Evolutionary conservation across 768 basidiomycete species (phyloP).

Genomic region (Pleurotus sapidus): DNA sequence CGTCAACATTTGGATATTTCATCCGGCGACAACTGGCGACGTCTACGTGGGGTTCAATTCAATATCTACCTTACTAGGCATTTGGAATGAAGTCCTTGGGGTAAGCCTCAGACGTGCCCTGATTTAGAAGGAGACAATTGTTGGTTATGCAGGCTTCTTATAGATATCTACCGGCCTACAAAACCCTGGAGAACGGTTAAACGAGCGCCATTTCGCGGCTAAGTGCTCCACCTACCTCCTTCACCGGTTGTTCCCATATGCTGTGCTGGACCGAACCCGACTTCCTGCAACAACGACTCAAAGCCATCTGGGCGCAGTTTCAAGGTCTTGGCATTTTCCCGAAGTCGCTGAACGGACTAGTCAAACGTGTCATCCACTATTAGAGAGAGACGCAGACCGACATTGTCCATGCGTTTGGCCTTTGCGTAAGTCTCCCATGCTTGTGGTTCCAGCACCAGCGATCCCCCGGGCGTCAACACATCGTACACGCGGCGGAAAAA

Average conservation of each 20-base stretch:
- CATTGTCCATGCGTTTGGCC: conserved; percentile 66
- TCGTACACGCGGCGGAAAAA: conserved; percentile 67
- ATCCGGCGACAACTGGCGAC: too few species aligned
- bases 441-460: conserved; percentile 81
- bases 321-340: conserved; percentile 56
- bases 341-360: conserved; percentile 38
- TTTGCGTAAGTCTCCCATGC: conserved; percentile 83
- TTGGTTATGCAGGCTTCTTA: conserved; percentile 27
- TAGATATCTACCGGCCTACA: conserved; percentile 64
- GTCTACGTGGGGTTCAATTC: too few species aligned
- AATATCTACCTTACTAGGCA: too few species aligned
- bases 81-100: too few species aligned
- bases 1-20: too few species aligned
- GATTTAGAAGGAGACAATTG: too few species aligned
- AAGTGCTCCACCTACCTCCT: conserved; percentile 46
- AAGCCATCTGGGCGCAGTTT: conserved; percentile 66
- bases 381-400: conserved; percentile 15
- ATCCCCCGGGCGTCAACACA: conserved; percentile 60
- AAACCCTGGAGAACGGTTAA: conserved; percentile 42
- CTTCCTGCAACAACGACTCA: conserved; percentile 41
- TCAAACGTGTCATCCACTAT: too few species aligned
- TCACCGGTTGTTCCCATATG: conserved; percentile 57
- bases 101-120: too few species aligned
- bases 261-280: conserved; percentile 58
- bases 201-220: not conserved